Percentiles rank a stretch among this genome's conserved stretches.
These are phyloP conservation scores for Aspergillus sojae DNA, from an alignment of 2,329 filamentous ascomycete species.

Conservation along the genomic window DNA sequence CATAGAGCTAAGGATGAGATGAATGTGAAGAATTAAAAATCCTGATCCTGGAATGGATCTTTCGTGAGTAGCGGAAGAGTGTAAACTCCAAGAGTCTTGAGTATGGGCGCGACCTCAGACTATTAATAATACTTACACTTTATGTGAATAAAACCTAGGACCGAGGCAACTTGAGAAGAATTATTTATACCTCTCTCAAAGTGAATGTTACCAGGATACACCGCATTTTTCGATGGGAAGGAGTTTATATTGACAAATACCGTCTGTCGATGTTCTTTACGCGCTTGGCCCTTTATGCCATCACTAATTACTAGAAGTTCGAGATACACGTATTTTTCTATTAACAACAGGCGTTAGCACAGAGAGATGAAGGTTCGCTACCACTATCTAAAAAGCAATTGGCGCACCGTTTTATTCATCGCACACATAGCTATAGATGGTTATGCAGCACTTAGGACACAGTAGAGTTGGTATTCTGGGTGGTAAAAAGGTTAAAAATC, in stretches of 20 bases:
- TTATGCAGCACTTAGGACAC: background rate
- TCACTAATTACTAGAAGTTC: background rate
- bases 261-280: background rate
- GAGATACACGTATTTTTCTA: background rate
- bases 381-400: background rate
- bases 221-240: background rate
- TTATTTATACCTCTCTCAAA: background rate
- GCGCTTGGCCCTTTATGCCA: background rate
- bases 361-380: background rate
- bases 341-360: background rate
- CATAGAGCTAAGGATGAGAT: background rate
- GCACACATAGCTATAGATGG: background rate
- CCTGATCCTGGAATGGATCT: background rate
- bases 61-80: background rate
- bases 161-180: background rate
- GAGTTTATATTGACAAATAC: background rate
- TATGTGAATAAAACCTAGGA: background rate
- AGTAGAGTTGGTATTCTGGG: background rate
- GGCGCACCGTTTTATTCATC: background rate
- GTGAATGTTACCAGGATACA: background rate
- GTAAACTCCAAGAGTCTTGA: background rate
- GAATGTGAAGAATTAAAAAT: background rate
- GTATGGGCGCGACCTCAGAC: background rate
- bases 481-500: background rate
- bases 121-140: background rate